Evolutionary conservation across 345 rosid genomes (phyloP).

Genomic region (Corchorus olitorius): DNA sequence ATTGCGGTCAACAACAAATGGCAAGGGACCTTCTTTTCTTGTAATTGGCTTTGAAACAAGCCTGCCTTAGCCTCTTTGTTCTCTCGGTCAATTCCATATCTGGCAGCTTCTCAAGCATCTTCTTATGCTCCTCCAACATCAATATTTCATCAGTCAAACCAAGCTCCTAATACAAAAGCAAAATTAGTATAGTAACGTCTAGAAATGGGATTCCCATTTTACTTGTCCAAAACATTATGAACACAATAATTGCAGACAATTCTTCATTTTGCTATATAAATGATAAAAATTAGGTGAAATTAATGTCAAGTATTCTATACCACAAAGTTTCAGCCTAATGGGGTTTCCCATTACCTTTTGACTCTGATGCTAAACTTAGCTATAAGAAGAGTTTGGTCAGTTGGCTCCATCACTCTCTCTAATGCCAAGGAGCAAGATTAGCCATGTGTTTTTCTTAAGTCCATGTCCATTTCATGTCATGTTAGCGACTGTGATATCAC

Average conservation of each 20-base stretch:
- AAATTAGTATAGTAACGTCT: not conserved
- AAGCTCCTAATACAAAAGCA: slow-evolving; percentile 34
- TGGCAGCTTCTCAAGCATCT: slow-evolving; percentile 42
- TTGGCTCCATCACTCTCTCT: not conserved
- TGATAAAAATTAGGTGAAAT: no score
- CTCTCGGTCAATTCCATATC: slow-evolving; percentile 48
- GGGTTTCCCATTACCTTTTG: not conserved
- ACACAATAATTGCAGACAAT: no score
- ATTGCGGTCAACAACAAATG: slow-evolving; percentile 18
- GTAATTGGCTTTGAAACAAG: slow-evolving; percentile 68
- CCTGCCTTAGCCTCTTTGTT: slow-evolving; percentile 62
- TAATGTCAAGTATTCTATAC: no score
- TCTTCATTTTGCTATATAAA: no score
- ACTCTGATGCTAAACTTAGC: not conserved
- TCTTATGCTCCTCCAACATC: slow-evolving; percentile 52
- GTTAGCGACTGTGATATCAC: not conserved
- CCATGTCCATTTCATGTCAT: not conserved
- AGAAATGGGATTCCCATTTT: no score
- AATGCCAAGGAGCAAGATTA: not conserved
- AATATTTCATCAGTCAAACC: slow-evolving; percentile 44
- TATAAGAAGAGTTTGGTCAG: not conserved
- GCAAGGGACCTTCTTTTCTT: slow-evolving; percentile 39
- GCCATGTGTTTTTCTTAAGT: no score
- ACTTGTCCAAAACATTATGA: no score
- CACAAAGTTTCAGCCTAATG: no score